Base-by-base conservation (phyloP, 163 green algal species). In the Volvox carteri region DNA sequence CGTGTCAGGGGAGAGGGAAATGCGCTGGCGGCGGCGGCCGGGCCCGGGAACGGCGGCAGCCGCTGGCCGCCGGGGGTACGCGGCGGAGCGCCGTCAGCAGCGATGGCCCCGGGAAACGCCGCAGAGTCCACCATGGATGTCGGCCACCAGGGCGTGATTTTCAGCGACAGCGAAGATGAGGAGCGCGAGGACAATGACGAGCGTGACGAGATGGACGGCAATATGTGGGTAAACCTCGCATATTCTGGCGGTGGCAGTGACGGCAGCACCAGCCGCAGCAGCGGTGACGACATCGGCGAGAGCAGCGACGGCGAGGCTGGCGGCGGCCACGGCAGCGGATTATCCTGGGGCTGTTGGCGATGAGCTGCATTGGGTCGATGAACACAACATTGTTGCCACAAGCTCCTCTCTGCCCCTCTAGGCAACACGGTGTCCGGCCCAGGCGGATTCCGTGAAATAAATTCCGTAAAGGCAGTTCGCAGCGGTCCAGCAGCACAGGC, bases 221-320 rank as follows among this genome's bases (percentile, higher is more conserved):
- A 25, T 48, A 48, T 80, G 73, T 65, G 30, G 67, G 67, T 77
- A 30, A 30, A 75, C 48, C 1, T 12, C 25, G 67, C 54, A 11
- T 23, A 65, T 46, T 44, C 37, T 1, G 30, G 7, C 25, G 30
- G 67, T 25, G 28, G 67, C 44, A 28, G 44, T n/a, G 46, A 65
- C 44, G 30, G 25, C 28, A 65, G 46, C 73, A 67, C 21, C 73
- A 65, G 73, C 44, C 23, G 25, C 28, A 81, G 73, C 73, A 81
- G 73, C n/a, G 50, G 73, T 25, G 46, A 44, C 73, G 25, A 35
- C 44, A 42, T 18, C 19, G 25, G 23, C 68, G 68, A 52, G 23
- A n/a, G 62, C 62, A 74, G n/a, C 62, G 62, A 23, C 7, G 37
- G 67, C 67, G 67, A 12, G 67, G 67, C 18, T 37, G 67, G 25